A percentile compares a stretch with the other conserved stretches of the same genome.
These are phyloP conservation scores for Selaginella moellendorffii DNA, from an alignment of 75 land plant genomes.

Conservation along the genomic window DNA sequence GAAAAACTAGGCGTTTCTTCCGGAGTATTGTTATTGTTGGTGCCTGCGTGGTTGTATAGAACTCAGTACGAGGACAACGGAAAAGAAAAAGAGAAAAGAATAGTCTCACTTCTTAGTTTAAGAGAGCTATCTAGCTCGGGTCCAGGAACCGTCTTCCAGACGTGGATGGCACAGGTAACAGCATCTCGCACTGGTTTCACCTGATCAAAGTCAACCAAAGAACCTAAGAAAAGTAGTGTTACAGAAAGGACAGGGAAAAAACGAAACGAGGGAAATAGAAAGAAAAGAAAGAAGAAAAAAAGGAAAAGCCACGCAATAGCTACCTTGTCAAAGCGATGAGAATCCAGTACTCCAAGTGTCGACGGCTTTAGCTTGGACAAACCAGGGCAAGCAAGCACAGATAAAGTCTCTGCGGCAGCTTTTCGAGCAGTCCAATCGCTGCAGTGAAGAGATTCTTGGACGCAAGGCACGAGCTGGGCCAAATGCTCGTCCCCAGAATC, in stretches of 20 bases:
- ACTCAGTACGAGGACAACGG: neutral
- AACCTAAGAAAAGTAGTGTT: neutral
- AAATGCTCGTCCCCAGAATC: constrained; percentile 11
- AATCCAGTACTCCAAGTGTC: constrained; percentile 45
- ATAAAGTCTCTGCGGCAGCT: constrained; percentile 65
- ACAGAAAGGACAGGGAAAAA: neutral
- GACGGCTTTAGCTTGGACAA: constrained; percentile 17
- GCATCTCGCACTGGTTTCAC: constrained; percentile 95
- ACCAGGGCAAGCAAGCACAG: constrained; percentile 9
- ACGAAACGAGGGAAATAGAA: neutral
- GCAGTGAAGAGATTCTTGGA: constrained; percentile 58
- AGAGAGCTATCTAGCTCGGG: neutral
- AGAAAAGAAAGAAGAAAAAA: too few species aligned
- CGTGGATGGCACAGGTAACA: constrained; percentile 65
- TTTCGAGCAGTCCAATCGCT: constrained; percentile 81
- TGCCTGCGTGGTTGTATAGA: neutral
- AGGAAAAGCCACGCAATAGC: too few species aligned
- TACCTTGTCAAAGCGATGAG: constrained; percentile 94
- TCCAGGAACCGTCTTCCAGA: constrained; percentile 68
- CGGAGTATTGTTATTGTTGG: neutral
- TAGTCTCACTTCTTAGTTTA: neutral
- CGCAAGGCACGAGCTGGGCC: constrained; percentile 38
- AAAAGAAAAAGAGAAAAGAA: neutral
- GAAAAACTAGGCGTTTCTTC: neutral
- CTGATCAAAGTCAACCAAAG: constrained; percentile 14